These are phyloP conservation scores for Clavispora phyllophila DNA, from an alignment of 805 yeast species.

Conservation along the genomic window DNA sequence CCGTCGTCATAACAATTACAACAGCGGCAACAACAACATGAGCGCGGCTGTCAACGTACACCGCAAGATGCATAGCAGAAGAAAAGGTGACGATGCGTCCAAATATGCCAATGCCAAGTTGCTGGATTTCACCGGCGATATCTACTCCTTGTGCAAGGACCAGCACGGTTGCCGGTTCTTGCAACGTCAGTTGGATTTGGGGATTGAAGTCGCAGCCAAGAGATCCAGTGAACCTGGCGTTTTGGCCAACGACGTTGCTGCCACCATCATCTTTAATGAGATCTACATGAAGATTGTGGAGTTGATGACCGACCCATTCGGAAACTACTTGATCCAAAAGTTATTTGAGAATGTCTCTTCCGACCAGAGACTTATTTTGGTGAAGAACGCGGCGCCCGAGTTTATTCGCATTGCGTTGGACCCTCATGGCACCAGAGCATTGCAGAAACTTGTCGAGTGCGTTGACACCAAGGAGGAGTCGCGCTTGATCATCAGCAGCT, in stretches of 20 bases:
- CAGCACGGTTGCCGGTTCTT: slow-evolving; percentile 95
- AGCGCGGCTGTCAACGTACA: slow-evolving; percentile 34
- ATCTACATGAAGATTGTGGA: slow-evolving; percentile 74
- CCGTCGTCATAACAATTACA: slow-evolving; percentile 6
- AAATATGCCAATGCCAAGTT: slow-evolving; percentile 63
- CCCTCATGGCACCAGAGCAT: slow-evolving; percentile 94
- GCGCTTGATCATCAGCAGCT: slow-evolving; percentile 51
- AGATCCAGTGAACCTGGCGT: slow-evolving; percentile 5
- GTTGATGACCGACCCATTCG: slow-evolving; percentile 93
- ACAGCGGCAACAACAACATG: slow-evolving; percentile 9
- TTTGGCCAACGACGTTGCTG: slow-evolving; percentile 42
- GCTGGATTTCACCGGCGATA: slow-evolving; percentile 65
- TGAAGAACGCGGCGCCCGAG: slow-evolving; percentile 66
- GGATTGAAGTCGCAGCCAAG: slow-evolving; percentile 12
- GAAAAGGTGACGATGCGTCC: slow-evolving; percentile 63
- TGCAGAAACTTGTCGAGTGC: slow-evolving; percentile 88
- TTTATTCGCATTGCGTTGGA: slow-evolving; percentile 79
- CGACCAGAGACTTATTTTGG: slow-evolving; percentile 65
- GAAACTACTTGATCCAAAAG: slow-evolving; percentile 93
- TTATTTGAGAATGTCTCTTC: slow-evolving; percentile 69
- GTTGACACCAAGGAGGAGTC: slow-evolving; percentile 69
- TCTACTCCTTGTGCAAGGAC: slow-evolving; percentile 81
- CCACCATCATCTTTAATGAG: slow-evolving; percentile 75
- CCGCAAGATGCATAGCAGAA: slow-evolving; percentile 35
- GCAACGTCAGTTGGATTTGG: slow-evolving; percentile 76